phyloP scores from a whole-genome alignment of 169 alveolate genomes.

The Plasmodium vinckei region DNA sequence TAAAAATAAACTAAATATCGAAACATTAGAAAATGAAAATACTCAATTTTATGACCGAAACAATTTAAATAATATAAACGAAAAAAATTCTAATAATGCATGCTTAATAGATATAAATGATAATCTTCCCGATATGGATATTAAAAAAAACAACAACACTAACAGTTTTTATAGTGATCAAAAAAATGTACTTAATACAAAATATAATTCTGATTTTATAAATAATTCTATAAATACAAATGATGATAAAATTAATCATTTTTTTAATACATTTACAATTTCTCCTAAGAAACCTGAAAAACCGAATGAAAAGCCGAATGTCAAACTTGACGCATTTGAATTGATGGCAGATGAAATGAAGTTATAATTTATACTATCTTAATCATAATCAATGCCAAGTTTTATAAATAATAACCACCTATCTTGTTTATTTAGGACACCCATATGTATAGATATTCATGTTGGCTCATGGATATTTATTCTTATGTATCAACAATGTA shows the following conservation, averaged over 20 bases:
- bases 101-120: slow-evolving; percentile 23
- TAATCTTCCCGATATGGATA: not conserved
- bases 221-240: not conserved
- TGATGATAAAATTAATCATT: slow-evolving; percentile 33
- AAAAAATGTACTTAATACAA: not conserved
- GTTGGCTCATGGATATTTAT: too few relatives aligned
- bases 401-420: too few relatives aligned
- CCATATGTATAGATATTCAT: too few relatives aligned
- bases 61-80: too few relatives aligned
- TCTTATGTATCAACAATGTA: too few relatives aligned
- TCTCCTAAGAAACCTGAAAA: slow-evolving; percentile 44
- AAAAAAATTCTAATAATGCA: not conserved
- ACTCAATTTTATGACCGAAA: not conserved
- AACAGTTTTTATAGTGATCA: too few relatives aligned
- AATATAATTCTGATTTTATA: too few relatives aligned
- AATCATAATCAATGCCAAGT: too few relatives aligned
- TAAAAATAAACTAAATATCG: slow-evolving; percentile 2
- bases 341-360: slow-evolving; percentile 51
- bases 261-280: slow-evolving; percentile 47
- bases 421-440: too few relatives aligned
- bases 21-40: not conserved
- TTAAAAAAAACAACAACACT: not conserved
- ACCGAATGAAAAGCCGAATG: slow-evolving; percentile 32
- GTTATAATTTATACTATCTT: not conserved
- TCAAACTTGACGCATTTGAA: slow-evolving; percentile 64